A percentile compares a stretch with the other conserved stretches of the same genome.
These are phyloP conservation scores for Macrocystidia cucumis DNA, from an alignment of 1,284 basidiomycete genomes.

Conservation along the genomic window DNA sequence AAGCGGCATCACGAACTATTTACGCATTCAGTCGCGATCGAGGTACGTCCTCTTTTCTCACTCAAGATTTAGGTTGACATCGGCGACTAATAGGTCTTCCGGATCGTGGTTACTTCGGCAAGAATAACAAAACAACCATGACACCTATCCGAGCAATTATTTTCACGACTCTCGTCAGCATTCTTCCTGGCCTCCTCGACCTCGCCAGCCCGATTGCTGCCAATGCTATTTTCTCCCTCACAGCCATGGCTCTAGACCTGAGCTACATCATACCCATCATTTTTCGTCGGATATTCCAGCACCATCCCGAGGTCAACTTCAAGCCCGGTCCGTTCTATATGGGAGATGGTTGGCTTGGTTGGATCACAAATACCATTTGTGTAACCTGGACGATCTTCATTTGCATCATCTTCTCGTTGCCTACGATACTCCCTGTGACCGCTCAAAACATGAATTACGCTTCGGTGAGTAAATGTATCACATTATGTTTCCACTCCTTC, in stretches of 20 bases:
- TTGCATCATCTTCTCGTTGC: constrained; percentile 66
- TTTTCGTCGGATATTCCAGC: constrained; percentile 60
- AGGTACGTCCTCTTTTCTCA: constrained; percentile 26
- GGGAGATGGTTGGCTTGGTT: constrained; percentile 66
- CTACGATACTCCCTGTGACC: constrained; percentile 65
- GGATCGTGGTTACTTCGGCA: constrained; percentile 75
- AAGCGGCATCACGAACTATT: constrained; percentile 82
- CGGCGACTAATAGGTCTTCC: constrained; percentile 48
- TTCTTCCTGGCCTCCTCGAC: constrained; percentile 70
- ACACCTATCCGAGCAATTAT: constrained; percentile 84
- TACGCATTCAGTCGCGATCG: constrained; percentile 89
- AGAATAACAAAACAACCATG: constrained; percentile 53
- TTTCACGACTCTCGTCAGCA: constrained; percentile 61
- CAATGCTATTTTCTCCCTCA: constrained; percentile 78
- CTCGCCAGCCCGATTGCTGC: constrained; percentile 76
- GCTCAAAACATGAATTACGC: constrained; percentile 75
- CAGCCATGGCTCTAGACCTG: constrained; percentile 65
- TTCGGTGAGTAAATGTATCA: constrained; percentile 25
- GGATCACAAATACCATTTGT: constrained; percentile 57
- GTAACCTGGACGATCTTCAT: constrained; percentile 67
- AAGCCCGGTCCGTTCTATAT: constrained; percentile 88
- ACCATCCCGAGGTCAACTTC: constrained; percentile 82
- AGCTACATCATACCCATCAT: constrained; percentile 74
- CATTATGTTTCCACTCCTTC: not conserved
- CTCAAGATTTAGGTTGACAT: not conserved